These are phyloP conservation scores for Pseudopyricularia cyperi DNA, from an alignment of 2,329 filamentous ascomycete genomes.

Conservation along the genomic window DNA sequence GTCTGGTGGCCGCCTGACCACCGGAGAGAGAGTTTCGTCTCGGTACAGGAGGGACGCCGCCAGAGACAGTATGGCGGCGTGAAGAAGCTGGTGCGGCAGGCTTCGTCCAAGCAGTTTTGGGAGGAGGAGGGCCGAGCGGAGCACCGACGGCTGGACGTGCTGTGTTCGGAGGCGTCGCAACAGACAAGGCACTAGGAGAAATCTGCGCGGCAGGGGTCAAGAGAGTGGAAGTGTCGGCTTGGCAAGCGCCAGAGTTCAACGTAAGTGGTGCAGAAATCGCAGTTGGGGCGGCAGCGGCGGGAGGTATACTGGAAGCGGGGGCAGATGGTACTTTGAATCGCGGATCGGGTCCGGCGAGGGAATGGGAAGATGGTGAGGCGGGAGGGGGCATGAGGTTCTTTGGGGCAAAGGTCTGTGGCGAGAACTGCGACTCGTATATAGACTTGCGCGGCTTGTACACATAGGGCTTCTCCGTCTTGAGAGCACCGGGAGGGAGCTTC, in stretches of 20 bases:
- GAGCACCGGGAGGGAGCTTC: conserved; percentile 11
- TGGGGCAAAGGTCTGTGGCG: neutral
- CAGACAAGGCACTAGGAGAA: neutral
- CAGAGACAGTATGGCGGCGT: neutral
- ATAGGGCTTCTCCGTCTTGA: conserved; percentile 33
- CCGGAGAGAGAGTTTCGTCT: conserved; percentile 1
- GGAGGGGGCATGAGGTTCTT: conserved; percentile 2
- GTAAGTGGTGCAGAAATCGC: neutral
- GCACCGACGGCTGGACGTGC: conserved; percentile 1
- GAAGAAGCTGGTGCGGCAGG: neutral
- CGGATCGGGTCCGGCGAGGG: neutral
- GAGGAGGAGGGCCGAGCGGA: conserved; percentile 2
- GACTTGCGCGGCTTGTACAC: conserved; percentile 36
- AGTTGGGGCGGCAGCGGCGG: conserved; percentile 1
- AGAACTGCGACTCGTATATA: neutral
- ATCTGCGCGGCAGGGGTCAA: neutral
- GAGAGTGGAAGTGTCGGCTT: neutral
- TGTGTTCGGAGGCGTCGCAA: neutral
- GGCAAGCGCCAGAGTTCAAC: neutral
- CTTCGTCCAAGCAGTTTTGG: conserved; percentile 1
- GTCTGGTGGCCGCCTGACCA: neutral
- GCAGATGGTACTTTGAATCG: conserved; percentile 1
- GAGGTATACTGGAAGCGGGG: neutral
- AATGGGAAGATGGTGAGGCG: neutral
- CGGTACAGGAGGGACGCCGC: neutral